phyloP scores from a whole-genome alignment of 164 flowering plant genomes.

The Annona squamosa region DNA sequence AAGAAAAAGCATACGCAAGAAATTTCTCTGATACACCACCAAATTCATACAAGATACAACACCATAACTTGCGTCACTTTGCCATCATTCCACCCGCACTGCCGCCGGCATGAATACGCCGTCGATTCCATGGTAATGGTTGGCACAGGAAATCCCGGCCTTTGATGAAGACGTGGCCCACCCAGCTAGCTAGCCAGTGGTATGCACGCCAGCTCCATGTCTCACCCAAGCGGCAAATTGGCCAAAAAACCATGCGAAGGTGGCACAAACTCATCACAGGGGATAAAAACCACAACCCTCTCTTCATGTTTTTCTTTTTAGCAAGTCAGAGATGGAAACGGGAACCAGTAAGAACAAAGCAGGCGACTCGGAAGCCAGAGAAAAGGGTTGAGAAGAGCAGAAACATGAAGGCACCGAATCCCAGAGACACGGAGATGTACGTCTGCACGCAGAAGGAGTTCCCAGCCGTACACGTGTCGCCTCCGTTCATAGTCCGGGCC shows the following conservation, averaged over 20 bases:
- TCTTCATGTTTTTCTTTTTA: no score
- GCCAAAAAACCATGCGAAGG: no score
- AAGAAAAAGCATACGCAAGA: no score
- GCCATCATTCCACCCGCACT: no score
- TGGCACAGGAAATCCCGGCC: no score
- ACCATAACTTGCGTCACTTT: no score
- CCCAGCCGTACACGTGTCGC: slow-evolving; percentile 37
- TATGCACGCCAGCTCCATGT: background rate
- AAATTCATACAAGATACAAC: no score
- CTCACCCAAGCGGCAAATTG: background rate
- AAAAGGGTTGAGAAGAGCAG: slow-evolving; percentile 55
- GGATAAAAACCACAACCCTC: background rate
- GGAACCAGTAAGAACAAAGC: slow-evolving; percentile 65
- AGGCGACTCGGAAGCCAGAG: slow-evolving; percentile 72
- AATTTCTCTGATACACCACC: no score
- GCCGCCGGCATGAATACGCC: no score
- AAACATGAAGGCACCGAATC: slow-evolving; percentile 68
- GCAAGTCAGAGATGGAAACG: slow-evolving; percentile 39
- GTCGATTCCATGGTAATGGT: no score
- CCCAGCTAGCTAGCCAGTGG: background rate
- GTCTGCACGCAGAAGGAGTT: slow-evolving; percentile 65
- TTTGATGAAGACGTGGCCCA: background rate
- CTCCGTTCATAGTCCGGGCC: slow-evolving; percentile 34
- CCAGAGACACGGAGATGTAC: slow-evolving; percentile 53
- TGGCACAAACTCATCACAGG: background rate